Evolutionary conservation across 371 early-diverging fungal species (phyloP).

Genomic region (Funneliformis caledonium): DNA sequence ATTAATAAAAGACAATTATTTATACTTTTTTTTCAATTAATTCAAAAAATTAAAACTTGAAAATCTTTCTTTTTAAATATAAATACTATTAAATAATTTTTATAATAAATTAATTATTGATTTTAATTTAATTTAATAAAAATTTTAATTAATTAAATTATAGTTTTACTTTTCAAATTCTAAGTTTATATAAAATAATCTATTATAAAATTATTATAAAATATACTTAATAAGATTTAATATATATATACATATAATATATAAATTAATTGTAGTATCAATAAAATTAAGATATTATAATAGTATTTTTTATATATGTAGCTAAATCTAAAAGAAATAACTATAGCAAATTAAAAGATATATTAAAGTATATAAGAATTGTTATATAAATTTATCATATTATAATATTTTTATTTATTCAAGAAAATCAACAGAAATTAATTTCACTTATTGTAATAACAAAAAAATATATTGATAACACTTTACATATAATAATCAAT

Average conservation of each 20-base stretch:
- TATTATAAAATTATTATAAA: too few species aligned
- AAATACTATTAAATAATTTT: too few species aligned
- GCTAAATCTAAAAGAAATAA: slow-evolving; percentile 20
- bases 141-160: too few species aligned
- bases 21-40: too few species aligned
- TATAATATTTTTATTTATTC: background rate
- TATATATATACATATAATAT: background rate
- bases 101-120: too few species aligned
- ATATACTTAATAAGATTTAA: background rate
- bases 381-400: background rate
- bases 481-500: background rate
- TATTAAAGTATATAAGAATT: background rate
- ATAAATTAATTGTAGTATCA: background rate
- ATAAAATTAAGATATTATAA: background rate
- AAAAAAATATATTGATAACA: slow-evolving; percentile 13
- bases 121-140: too few species aligned
- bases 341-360: background rate
- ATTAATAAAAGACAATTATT: too few species aligned
- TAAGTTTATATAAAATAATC: too few species aligned
- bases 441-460: background rate
- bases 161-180: too few species aligned
- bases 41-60: too few species aligned
- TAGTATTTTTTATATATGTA: slow-evolving; percentile 25
- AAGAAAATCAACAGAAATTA: slow-evolving; percentile 20
- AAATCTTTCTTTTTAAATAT: too few species aligned